phyloP scores from a whole-genome alignment of 2,329 filamentous ascomycete genomes.

The Leptographium procerum region DNA sequence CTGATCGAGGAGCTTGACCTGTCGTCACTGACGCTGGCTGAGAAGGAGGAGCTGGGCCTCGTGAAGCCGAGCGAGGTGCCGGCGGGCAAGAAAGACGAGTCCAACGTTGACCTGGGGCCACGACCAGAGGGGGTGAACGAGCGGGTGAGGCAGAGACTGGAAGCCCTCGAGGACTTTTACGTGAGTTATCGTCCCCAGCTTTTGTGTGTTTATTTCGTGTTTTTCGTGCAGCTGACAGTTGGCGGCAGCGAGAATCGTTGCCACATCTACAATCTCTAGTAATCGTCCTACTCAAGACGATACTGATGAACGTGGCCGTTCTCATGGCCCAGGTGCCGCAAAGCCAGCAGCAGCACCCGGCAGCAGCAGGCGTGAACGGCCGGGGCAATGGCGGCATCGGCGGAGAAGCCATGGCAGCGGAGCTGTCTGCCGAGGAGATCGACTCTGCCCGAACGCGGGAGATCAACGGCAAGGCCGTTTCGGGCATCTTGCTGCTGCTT shows the following conservation, averaged over 20 bases:
- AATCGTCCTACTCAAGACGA: constrained; percentile 82
- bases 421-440: constrained; percentile 58
- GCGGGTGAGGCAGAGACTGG: constrained; percentile 52
- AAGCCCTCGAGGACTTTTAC: constrained; percentile 74
- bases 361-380: constrained; percentile 26
- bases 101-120: constrained; percentile 39
- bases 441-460: constrained; percentile 74
- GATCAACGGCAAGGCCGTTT: constrained; percentile 82
- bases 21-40: constrained; percentile 24
- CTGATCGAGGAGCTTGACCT: constrained; percentile 28
- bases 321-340: constrained; percentile 51
- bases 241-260: constrained; percentile 60
- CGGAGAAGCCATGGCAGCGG: constrained; percentile 18
- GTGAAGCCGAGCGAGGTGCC: constrained; percentile 23
- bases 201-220: constrained; percentile 34
- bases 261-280: constrained; percentile 86
- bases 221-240: background rate
- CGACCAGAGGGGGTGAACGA: constrained; percentile 33
- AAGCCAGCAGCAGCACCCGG: constrained; percentile 32
- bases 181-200: constrained; percentile 64
- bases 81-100: background rate
- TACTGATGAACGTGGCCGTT: constrained; percentile 80
- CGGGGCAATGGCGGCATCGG: constrained; percentile 13
- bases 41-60: constrained; percentile 36
- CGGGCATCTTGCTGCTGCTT: constrained; percentile 76